Base-by-base conservation (phyloP, 1,284 basidiomycete genomes). In the Schizophyllum amplum region DNA sequence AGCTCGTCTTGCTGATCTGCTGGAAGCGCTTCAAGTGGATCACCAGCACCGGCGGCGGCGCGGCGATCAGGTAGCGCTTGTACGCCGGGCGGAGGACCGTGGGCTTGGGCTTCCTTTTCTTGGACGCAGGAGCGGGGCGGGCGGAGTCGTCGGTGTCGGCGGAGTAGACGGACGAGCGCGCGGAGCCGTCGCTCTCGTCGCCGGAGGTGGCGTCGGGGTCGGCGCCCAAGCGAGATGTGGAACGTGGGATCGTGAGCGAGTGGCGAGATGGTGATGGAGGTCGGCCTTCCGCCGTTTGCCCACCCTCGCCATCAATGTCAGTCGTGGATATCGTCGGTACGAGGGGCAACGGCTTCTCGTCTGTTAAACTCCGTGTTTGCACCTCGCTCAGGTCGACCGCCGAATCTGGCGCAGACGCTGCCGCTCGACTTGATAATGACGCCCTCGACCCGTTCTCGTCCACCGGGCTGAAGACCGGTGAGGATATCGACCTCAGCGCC, bases 21-120 rank as follows among this genome's bases (percentile, higher is more conserved):
- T 95, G 92, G 75, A 98, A 98, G 27, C 94, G 82, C 74, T 97
- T 98, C 54, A 97, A 79, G 64, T 98, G 94, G 60, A 98, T 83
- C 55, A 96, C 90, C 58, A 98, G 81, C 25, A 97, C 82, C 0
- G 92, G 92, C 0, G 94, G 94, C 0, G 92, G 87, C 0, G 80
- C 82, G 4, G 88, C 83, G 65, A 98, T 91, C 59, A 98, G 83
- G 70, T 96, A 98, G 6, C 94, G 87, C 72, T 98, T 98, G 74
- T 92, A 93, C 15, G 93, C 93, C 5, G 90, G 79, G 1, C 91
- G 83, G 68, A 89, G 78, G 53, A 96, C 76, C 57, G 86, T 80
- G 50, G 84, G 84, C 61, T 87, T 84, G 2, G 81, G 73, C 33
- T 68, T 69, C 54, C 67, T 68, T 22, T 62, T 62, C 54, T 72